Base-by-base conservation (phyloP, 2,329 filamentous ascomycete genomes). In the Stemphylium vesicarium region DNA sequence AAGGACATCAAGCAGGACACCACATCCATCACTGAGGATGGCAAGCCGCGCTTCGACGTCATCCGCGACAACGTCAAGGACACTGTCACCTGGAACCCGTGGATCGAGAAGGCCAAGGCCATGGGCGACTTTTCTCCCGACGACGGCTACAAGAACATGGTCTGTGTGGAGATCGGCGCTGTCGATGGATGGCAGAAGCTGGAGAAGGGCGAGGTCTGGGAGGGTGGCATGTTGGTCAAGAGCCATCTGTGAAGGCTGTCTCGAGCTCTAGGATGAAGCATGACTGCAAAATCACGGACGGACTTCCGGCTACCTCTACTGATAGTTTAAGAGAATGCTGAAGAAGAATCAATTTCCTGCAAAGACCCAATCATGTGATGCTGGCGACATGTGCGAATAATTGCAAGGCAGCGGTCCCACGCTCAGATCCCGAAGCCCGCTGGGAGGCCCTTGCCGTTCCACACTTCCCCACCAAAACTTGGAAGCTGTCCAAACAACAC, bases 81-180 rank as follows among this genome's bases (percentile, higher is more conserved):
- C 64, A 88, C 95, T 13, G 94, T 97, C 1, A 90, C 98, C 26
- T 99, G 95, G 95, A 99, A 99, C 78, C 95, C 95, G 1, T 97
- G 94, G 92, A 82, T 84, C 36, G 91, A 93, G 60, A 96, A 96
- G 81, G 87, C 91, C 1, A 85, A 87, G 66, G 83, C 83, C 4
- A 96, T 96, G 79, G 87, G 81, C 47, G 95, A 99, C 76, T 97
- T 98, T 74, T 85, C 84, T 54, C 95, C 95, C 44, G 90, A 96
- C 71, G 90, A 93, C 49, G 95, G 90, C 33, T 98, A 89, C 81
- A 91, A 91, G 81, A 86, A 92, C 55, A 97, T 98, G 91, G 81
- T 99, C 38, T 98, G 95, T 73, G 85, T 98, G 45, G 95, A 99
- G 82, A 90, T 94, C 2, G 95, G 95, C 11, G 84, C 88, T 9